Conservation (phyloP, 371 early-diverging fungal genomes). For the Vairimorpha necatrix region DNA sequence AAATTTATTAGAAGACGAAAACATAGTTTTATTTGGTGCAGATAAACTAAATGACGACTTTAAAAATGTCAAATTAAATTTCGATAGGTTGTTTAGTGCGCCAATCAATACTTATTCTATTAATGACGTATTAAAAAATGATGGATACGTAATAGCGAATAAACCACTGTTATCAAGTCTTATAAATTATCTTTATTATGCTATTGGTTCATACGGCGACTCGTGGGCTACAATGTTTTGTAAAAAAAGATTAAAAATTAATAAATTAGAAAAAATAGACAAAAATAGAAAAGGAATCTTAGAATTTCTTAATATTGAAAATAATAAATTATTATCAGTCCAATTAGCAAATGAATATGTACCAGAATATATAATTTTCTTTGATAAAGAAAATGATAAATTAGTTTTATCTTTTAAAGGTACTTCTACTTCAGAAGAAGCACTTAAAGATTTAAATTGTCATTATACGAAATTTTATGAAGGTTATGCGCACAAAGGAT, state of each 20-base stretch:
- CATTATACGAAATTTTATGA: constrained; percentile 46
- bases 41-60: neutral
- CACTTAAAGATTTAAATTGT: constrained; percentile 50
- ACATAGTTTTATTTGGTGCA: neutral
- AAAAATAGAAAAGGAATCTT: constrained; percentile 19
- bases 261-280: neutral
- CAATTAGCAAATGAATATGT: constrained; percentile 11
- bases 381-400: constrained; percentile 19
- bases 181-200: constrained; percentile 13
- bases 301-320: constrained; percentile 22
- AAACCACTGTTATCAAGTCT: neutral
- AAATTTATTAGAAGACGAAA: neutral
- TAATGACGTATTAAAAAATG: neutral
- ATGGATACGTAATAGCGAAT: neutral
- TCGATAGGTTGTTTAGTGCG: neutral
- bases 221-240: constrained; percentile 25
- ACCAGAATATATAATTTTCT: constrained; percentile 34
- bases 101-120: neutral
- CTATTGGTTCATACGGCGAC: constrained; percentile 15
- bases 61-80: neutral
- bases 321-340: constrained; percentile 7
- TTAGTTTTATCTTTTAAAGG: constrained; percentile 58
- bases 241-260: neutral
- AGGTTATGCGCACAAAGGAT: constrained; percentile 60
- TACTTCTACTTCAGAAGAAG: constrained; percentile 45